phyloP scores from a whole-genome alignment of 1,284 basidiomycete genomes.

The Leccinum pallidistipes region DNA sequence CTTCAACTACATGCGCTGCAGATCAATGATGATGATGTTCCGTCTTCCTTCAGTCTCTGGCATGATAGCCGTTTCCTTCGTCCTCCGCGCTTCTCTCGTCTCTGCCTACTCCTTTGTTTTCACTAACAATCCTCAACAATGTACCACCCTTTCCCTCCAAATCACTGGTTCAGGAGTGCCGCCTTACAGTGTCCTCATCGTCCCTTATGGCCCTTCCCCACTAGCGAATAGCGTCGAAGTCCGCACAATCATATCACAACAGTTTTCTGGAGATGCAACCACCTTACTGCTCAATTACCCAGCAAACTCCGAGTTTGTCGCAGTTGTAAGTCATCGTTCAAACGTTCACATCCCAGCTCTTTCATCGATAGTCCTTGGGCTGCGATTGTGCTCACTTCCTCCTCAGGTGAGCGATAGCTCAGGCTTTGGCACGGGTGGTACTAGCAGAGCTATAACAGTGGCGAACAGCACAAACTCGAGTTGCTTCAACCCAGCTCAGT shows the following conservation, averaged over 20 bases:
- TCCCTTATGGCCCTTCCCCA: no score
- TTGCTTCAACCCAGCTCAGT: constrained; percentile 55
- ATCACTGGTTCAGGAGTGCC: no score
- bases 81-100: constrained; percentile 14
- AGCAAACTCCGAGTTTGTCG: constrained; percentile 66
- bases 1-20: neutral
- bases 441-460: constrained; percentile 62
- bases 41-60: neutral
- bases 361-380: neutral
- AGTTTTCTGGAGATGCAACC: neutral
- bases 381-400: neutral
- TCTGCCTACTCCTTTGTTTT: no score
- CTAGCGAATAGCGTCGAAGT: no score
- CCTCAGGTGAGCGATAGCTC: constrained; percentile 19
- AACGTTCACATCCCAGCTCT: neutral
- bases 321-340: constrained; percentile 58
- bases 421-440: constrained; percentile 74
- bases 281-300: constrained; percentile 68
- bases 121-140: no score
- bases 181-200: no score
- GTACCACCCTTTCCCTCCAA: no score
- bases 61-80: constrained; percentile 7
- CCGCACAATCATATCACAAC: no score
- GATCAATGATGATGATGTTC: neutral
- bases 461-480: constrained; percentile 46